Percentiles rank a stretch among this genome's conserved stretches.
Evolutionary conservation across 2,329 filamentous ascomycete species (phyloP).

Genomic region (Phyllosticta citrichinensis): DNA sequence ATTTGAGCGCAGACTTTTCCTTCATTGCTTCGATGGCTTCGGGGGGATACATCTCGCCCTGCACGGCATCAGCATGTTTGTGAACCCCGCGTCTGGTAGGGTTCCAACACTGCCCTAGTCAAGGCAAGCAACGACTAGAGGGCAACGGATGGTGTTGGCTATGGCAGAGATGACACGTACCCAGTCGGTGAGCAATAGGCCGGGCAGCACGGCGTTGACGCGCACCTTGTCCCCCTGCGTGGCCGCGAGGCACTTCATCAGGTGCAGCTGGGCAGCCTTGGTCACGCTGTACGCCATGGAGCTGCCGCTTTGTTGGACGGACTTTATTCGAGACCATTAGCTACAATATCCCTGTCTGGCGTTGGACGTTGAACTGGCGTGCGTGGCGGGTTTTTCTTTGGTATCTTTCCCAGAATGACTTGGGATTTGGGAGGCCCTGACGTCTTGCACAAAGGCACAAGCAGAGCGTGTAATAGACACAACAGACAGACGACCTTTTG

Average conservation of each 20-base stretch:
- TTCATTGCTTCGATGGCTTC: conserved; percentile 47
- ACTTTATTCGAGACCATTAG: conserved; percentile 21
- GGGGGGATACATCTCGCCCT: conserved; percentile 37
- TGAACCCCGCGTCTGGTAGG: not conserved
- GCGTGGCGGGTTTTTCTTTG: not conserved
- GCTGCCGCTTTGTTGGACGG: conserved; percentile 41
- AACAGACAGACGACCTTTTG: no score
- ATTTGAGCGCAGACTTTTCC: conserved; percentile 50
- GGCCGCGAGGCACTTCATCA: conserved; percentile 51
- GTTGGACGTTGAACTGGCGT: not conserved
- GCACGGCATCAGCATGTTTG: not conserved
- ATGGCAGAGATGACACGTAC: conserved; percentile 22
- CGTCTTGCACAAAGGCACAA: no score
- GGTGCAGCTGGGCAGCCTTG: conserved; percentile 48
- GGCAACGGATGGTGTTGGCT: not conserved
- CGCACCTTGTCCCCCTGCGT: conserved; percentile 49
- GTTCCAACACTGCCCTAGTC: not conserved
- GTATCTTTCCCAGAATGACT: not conserved
- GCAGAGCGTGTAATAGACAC: no score
- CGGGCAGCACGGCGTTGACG: conserved; percentile 51
- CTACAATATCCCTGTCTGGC: not conserved
- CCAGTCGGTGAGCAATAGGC: conserved; percentile 57
- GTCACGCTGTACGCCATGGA: conserved; percentile 66
- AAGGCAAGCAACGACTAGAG: not conserved
- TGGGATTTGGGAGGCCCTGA: no score